A percentile compares a stretch with the other conserved stretches of the same genome.
phyloP scores from a whole-genome alignment of 176 grass and related monocot species.

The Oryza glaberrima region DNA sequence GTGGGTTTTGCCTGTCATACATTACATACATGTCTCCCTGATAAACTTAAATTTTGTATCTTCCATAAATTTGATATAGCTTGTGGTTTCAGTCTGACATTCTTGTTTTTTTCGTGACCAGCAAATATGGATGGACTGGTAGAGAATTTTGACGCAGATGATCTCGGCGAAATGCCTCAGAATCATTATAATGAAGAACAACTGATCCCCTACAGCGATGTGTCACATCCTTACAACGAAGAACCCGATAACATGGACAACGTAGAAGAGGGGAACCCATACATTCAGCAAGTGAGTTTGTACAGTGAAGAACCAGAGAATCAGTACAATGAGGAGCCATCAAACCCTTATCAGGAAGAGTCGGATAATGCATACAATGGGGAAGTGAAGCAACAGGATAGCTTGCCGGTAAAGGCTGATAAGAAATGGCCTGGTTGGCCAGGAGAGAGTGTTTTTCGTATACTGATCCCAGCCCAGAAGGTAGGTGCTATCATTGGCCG shows the following conservation, averaged over 20 bases:
- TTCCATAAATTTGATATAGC: neutral
- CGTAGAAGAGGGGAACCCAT: slow-evolving; percentile 27
- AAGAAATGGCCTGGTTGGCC: slow-evolving; percentile 93
- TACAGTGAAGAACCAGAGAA: slow-evolving; percentile 31
- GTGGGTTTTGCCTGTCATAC: neutral
- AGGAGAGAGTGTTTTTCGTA: slow-evolving; percentile 86
- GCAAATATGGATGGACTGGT: slow-evolving; percentile 60
- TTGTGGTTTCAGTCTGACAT: neutral
- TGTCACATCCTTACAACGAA: neutral
- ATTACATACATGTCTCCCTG: neutral
- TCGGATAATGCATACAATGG: slow-evolving; percentile 44
- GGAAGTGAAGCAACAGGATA: slow-evolving; percentile 27
- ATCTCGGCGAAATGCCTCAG: slow-evolving; percentile 19
- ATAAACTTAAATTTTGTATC: neutral
- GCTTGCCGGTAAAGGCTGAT: slow-evolving; percentile 42
- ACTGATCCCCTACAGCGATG: neutral
- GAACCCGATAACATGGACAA: slow-evolving; percentile 33
- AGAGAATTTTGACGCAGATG: slow-evolving; percentile 45
- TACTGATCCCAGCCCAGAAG: slow-evolving; percentile 84
- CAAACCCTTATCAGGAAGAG: slow-evolving; percentile 32
- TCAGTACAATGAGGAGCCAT: slow-evolving; percentile 42
- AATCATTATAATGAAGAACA: slow-evolving; percentile 35
- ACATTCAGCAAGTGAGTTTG: slow-evolving; percentile 36
- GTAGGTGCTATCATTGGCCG: slow-evolving; percentile 91
- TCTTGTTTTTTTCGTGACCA: slow-evolving; percentile 14